Evolutionary conservation across 1,139 yeast species (phyloP).

Genomic region (Candida sp.): DNA sequence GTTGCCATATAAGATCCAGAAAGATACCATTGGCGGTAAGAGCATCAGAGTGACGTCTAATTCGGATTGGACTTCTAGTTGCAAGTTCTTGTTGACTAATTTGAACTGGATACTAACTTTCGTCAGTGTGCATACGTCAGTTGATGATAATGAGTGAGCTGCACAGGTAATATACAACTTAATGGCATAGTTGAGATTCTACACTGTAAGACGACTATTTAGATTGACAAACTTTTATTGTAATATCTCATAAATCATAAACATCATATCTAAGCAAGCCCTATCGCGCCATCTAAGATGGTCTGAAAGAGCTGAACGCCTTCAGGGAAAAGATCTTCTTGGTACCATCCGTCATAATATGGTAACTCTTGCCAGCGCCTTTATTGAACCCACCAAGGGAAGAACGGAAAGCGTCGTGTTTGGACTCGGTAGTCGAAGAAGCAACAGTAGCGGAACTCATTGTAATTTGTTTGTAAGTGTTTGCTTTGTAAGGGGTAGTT

Average conservation of each 20-base stretch:
- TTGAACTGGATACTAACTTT: constrained; percentile 59
- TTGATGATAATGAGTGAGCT: not conserved
- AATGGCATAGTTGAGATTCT: no score
- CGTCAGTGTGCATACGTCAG: constrained; percentile 33
- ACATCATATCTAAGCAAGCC: not conserved
- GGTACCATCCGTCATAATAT: not conserved
- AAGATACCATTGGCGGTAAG: constrained; percentile 77
- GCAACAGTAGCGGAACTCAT: not conserved
- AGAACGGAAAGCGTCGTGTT: not conserved
- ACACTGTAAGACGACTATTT: no score
- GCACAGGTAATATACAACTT: no score
- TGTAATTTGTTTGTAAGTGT: not conserved
- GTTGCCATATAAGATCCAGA: constrained; percentile 65
- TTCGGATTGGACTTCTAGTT: constrained; percentile 90
- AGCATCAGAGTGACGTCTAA: constrained; percentile 76
- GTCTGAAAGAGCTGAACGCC: not conserved
- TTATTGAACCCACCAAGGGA: not conserved
- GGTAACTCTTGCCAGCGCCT: not conserved
- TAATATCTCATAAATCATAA: not conserved
- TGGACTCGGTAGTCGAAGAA: not conserved
- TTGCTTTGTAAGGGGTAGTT: not conserved
- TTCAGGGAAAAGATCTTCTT: not conserved
- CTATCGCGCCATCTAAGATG: not conserved
- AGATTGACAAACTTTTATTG: no score
- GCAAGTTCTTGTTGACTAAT: constrained; percentile 79